These are phyloP conservation scores for Erodium moschatum DNA, from an alignment of 441 rosid species.

Conservation along the genomic window DNA sequence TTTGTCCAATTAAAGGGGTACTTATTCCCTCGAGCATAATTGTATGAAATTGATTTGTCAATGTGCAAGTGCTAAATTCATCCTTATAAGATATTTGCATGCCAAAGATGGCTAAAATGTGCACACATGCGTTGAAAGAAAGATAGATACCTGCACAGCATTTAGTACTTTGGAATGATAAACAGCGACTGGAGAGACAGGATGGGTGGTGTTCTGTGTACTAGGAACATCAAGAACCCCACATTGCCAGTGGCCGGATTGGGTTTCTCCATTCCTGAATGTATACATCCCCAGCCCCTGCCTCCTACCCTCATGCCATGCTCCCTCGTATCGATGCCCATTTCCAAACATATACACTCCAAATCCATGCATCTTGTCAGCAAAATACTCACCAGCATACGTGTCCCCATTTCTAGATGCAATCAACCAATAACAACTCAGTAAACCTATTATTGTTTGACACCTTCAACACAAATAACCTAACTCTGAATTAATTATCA, in stretches of 20 bases:
- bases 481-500: too few species aligned
- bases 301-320: conserved; percentile 73
- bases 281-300: conserved; percentile 68
- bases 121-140: too few species aligned
- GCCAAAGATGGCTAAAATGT: too few species aligned
- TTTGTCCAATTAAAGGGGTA: too few species aligned
- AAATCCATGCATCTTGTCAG: conserved; percentile 65
- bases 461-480: too few species aligned
- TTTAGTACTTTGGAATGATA: conserved; percentile 39
- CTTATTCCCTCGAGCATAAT: too few species aligned
- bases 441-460: too few species aligned
- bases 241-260: conserved; percentile 56
- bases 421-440: too few species aligned
- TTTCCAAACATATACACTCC: conserved; percentile 59
- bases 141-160: conserved; percentile 36
- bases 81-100: too few species aligned
- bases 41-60: background rate
- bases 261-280: conserved; percentile 52
- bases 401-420: conserved; percentile 49
- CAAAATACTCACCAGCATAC: conserved; percentile 62
- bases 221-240: conserved; percentile 29
- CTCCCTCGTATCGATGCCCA: conserved; percentile 55
- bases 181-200: conserved; percentile 27
- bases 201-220: conserved; percentile 16
- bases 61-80: background rate